Conservation (phyloP, 2,329 filamentous ascomycete species). For the Trichophyton schoenleinii region DNA sequence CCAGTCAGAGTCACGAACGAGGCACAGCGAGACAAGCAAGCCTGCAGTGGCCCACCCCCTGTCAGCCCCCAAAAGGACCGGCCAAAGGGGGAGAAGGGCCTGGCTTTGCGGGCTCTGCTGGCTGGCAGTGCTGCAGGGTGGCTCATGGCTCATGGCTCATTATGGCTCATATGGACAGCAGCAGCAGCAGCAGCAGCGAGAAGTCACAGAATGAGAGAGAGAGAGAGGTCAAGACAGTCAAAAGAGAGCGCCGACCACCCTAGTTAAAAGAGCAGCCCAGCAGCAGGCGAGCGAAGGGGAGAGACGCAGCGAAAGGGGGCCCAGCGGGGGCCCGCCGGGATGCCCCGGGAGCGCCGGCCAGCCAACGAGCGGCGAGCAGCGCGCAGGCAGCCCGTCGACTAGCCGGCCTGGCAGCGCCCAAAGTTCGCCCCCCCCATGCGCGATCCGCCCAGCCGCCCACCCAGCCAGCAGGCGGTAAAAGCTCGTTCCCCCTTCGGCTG, state of each 20-base stretch:
- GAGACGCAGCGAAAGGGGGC: no score
- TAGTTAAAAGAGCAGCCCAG: no score
- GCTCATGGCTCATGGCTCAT: no score
- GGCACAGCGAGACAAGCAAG: background rate
- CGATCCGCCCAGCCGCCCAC: conserved; percentile 14
- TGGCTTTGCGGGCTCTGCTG: background rate
- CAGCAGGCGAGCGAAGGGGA: no score
- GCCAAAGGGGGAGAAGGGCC: background rate
- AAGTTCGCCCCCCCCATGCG: background rate
- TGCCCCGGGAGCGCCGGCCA: background rate
- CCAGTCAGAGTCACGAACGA: background rate
- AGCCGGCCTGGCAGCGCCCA: background rate
- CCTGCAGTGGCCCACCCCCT: no score
- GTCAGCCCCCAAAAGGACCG: background rate
- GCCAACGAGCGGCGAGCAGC: background rate
- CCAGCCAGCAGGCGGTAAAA: conserved; percentile 4
- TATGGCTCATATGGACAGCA: background rate
- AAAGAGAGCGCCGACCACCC: no score
- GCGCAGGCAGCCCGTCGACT: no score
- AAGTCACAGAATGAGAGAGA: no score
- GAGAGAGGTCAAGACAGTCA: no score
- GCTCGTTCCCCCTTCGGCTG: background rate
- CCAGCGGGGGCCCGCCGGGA: background rate
- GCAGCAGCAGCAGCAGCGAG: background rate
- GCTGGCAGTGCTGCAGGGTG: background rate